These are phyloP conservation scores for Citrus hindsii DNA, from an alignment of 345 rosid genomes.

Conservation along the genomic window DNA sequence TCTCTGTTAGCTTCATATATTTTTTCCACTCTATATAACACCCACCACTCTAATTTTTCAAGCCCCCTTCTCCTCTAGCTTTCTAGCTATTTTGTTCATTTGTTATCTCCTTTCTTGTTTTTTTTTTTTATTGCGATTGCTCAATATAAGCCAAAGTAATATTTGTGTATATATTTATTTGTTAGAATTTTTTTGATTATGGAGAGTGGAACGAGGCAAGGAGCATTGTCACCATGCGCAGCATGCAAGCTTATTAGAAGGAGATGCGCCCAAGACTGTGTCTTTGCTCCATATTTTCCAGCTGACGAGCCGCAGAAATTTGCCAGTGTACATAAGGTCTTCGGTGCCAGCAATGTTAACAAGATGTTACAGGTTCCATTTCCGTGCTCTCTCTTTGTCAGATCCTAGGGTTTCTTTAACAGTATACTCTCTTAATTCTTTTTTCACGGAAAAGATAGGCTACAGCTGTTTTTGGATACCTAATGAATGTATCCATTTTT, in stretches of 20 bases:
- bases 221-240: conserved; percentile 76
- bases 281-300: conserved; percentile 90
- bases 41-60: conserved; percentile 7
- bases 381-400: not conserved
- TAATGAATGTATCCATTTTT: too few relatives aligned
- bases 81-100: not conserved
- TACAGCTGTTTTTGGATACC: not conserved
- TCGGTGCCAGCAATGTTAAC: conserved; percentile 95
- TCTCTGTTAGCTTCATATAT: conserved; percentile 11
- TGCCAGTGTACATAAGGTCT: conserved; percentile 82
- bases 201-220: conserved; percentile 47
- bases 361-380: conserved; percentile 77
- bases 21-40: conserved; percentile 35
- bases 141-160: not conserved
- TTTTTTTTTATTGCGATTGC: not conserved
- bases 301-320: conserved; percentile 85
- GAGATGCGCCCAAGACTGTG: conserved; percentile 73
- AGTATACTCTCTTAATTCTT: too few relatives aligned
- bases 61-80: conserved; percentile 10
- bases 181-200: conserved; percentile 8
- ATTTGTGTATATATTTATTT: too few relatives aligned
- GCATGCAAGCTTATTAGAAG: conserved; percentile 88
- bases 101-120: not conserved
- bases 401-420: not conserved
- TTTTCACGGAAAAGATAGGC: not conserved